Evolutionary conservation across 768 basidiomycete species (phyloP), one percentile per base, ranked within the genome.

Genomic region (Russula vinacea): DNA sequence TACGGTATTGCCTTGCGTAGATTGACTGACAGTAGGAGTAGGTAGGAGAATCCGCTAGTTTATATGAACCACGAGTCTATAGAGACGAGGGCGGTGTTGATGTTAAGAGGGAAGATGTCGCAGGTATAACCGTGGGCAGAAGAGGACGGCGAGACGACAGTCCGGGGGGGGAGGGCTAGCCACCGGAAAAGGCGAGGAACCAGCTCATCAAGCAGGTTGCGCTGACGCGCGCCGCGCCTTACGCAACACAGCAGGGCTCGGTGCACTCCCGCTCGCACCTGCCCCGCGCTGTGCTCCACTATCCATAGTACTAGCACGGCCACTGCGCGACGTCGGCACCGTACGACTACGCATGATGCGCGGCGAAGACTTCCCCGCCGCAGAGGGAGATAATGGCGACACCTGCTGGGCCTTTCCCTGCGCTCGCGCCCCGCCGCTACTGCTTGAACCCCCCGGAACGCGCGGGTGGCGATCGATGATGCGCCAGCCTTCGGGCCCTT

Each of bases 291-390:
- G 58, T n/a, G 37, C 9, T 8, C 51, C 52, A 24, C 32, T 9
- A 9, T 17, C 45, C 13, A 37, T 19, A 1, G 53, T 19, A 5
- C 2, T 44, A 7, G 47, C 5, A 5, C 59, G 64, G 5, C 49
- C 40, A 39, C 61, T 65, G 16, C 76, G 72, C 44, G 81, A 70
- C 44, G 81, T 78, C 1, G 89, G 89, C 52, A 91, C 60, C 42
- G 89, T 91, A 61, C 84, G 80, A 70, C 89, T 88, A 29, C 89
- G 79, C 55, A 76, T 78, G 29, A 87, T 77, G 26, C 78, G 78
- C 16, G 76, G 74, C 3, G 47, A 8, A 13, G 16, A 45, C 42
- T 10, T 49, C 32, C 8, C 45, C 33, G 76, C 71, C 10, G 73
- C 72, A 3, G 32, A 17, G 16, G 76, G 71, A 42, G 73, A 65